Percentiles rank a stretch among this genome's conserved stretches.
Evolutionary conservation across 768 basidiomycete genomes (phyloP).

Genomic region (Suillus bovinus): DNA sequence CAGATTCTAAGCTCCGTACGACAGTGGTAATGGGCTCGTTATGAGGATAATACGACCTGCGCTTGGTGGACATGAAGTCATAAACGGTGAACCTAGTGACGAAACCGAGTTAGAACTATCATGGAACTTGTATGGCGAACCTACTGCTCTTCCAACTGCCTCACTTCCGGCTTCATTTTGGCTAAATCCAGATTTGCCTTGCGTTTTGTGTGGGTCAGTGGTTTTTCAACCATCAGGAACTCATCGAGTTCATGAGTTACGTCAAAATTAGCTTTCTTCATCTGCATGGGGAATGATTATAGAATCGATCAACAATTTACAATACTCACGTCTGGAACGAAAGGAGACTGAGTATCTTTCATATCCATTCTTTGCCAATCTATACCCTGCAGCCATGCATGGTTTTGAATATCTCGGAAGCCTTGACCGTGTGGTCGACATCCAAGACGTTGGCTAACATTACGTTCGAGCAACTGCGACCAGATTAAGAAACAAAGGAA

Average conservation of each 20-base stretch:
- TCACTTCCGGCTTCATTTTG: slow-evolving; percentile 87
- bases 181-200: slow-evolving; percentile 85
- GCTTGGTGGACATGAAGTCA: slow-evolving; percentile 72
- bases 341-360: slow-evolving; percentile 76
- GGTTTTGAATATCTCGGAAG: slow-evolving; percentile 73
- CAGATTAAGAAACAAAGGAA: neutral
- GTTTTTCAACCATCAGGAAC: slow-evolving; percentile 96
- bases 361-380: slow-evolving; percentile 79
- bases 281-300: slow-evolving; percentile 43
- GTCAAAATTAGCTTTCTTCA: slow-evolving; percentile 98
- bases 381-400: slow-evolving; percentile 82
- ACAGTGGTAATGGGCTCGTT: slow-evolving; percentile 58
- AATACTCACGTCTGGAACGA: slow-evolving; percentile 85
- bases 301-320: neutral
- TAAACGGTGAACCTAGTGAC: slow-evolving; percentile 79
- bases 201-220: slow-evolving; percentile 91
- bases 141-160: slow-evolving; percentile 91
- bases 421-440: slow-evolving; percentile 71
- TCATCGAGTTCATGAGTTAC: slow-evolving; percentile 97
- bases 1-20: slow-evolving; percentile 30
- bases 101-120: slow-evolving; percentile 10
- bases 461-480: slow-evolving; percentile 79
- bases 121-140: slow-evolving; percentile 24
- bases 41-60: slow-evolving; percentile 87
- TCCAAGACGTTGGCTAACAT: slow-evolving; percentile 75